Percentiles rank a stretch among this genome's conserved stretches.
phyloP scores from a whole-genome alignment of 2,329 filamentous ascomycete species.

The Exophiala oligosperma region DNA sequence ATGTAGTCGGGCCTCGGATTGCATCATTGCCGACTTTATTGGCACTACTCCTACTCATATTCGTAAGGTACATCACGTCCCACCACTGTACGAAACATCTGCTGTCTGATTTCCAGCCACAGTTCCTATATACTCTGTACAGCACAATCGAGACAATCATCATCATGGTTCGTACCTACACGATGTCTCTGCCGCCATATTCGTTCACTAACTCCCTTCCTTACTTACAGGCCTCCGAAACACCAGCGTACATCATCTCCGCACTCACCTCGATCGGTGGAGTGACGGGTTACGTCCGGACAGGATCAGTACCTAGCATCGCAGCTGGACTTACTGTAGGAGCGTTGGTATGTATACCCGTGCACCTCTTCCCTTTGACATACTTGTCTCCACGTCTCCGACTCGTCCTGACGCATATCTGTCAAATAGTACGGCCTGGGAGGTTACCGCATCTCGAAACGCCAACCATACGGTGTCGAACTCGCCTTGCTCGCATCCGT shows the following conservation, averaged over 20 bases:
- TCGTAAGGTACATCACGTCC: no score
- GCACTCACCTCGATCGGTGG: constrained; percentile 83
- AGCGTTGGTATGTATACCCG: constrained; percentile 49
- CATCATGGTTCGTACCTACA: not conserved
- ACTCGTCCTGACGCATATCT: not conserved
- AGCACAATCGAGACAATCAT: no score
- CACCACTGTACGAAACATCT: no score
- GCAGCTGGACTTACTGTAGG: constrained; percentile 84
- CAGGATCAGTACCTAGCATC: constrained; percentile 82
- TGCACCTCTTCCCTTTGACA: not conserved
- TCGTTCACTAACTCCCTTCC: not conserved
- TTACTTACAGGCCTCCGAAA: constrained; percentile 74
- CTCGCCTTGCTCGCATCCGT: constrained; percentile 83
- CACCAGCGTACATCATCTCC: constrained; percentile 75
- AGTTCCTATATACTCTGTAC: no score
- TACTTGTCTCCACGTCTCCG: constrained; percentile 26
- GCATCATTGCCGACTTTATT: not conserved
- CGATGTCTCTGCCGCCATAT: not conserved
- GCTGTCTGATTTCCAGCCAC: no score
- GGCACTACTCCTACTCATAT: no score
- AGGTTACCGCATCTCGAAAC: constrained; percentile 74
- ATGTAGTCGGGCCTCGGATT: not conserved
- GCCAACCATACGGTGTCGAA: constrained; percentile 80
- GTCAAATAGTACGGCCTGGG: constrained; percentile 65
- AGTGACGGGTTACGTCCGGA: constrained; percentile 80